These are phyloP conservation scores for Corymbia citriodora DNA, from an alignment of 441 rosid genomes.

Conservation along the genomic window DNA sequence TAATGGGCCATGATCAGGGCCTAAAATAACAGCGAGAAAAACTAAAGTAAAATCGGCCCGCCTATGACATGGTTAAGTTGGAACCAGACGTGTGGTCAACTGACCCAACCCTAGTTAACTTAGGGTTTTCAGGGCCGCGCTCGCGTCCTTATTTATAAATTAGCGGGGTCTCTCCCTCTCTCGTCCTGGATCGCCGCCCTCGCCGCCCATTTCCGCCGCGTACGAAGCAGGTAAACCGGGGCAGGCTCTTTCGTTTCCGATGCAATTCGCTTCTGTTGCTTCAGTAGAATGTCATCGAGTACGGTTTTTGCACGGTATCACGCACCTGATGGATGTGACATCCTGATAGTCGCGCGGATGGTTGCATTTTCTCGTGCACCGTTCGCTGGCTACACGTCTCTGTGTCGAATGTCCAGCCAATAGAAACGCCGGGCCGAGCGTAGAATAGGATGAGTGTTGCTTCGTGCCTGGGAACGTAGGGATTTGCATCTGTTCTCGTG, in stretches of 20 bases:
- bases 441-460: background rate
- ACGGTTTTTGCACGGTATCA: background rate
- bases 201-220: background rate
- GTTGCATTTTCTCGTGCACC: background rate
- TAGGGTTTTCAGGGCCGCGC: background rate
- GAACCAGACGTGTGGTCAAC: background rate
- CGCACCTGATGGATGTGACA: background rate
- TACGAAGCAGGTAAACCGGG: background rate
- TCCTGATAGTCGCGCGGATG: background rate
- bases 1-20: background rate
- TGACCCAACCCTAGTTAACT: background rate
- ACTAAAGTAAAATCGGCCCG: background rate
- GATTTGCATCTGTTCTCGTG: background rate
- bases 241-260: background rate
- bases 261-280: background rate
- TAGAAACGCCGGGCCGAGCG: background rate
- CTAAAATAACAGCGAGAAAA: background rate
- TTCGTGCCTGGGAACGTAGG: background rate
- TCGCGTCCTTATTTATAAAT: background rate
- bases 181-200: background rate
- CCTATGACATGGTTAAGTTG: background rate
- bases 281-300: background rate
- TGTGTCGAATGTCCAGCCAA: background rate
- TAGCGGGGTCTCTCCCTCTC: background rate
- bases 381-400: background rate